Conservation (phyloP, 148 eudicot species). For the Nyssa sinensis region DNA sequence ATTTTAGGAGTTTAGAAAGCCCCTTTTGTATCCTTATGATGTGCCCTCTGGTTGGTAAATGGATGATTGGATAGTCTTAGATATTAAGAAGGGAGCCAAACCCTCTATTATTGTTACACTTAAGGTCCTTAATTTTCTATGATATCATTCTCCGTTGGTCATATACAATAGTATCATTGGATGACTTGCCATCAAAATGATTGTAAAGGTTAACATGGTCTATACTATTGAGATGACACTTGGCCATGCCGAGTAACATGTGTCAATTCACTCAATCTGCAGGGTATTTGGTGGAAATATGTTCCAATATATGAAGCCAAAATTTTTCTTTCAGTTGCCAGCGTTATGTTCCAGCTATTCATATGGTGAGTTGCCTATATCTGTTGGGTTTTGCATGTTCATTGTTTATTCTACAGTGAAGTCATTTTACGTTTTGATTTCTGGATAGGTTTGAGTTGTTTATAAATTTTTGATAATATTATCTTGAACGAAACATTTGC, state of each 20-base stretch:
- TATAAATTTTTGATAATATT: too few species aligned
- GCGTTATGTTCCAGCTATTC: not conserved
- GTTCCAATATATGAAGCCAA: constrained; percentile 11
- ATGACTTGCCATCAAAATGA: not conserved
- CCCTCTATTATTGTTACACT: not conserved
- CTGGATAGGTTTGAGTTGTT: not conserved
- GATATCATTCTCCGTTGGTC: not conserved
- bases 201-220: not conserved
- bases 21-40: not conserved
- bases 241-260: not conserved
- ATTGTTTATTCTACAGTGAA: not conserved
- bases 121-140: not conserved
- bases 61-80: not conserved
- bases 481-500: not conserved
- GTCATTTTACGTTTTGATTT: not conserved
- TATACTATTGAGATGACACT: not conserved
- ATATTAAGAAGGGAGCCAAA: not conserved
- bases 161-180: not conserved
- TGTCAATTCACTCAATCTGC: not conserved
- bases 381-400: not conserved
- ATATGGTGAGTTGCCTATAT: not conserved
- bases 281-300: not conserved
- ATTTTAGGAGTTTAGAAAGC: too few species aligned
- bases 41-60: not conserved
- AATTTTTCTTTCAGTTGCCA: constrained; percentile 4